A percentile compares a stretch with the other conserved stretches of the same genome.
Conservation (phyloP, 73 alveolate genomes). For the Loxodes magnus region DNA sequence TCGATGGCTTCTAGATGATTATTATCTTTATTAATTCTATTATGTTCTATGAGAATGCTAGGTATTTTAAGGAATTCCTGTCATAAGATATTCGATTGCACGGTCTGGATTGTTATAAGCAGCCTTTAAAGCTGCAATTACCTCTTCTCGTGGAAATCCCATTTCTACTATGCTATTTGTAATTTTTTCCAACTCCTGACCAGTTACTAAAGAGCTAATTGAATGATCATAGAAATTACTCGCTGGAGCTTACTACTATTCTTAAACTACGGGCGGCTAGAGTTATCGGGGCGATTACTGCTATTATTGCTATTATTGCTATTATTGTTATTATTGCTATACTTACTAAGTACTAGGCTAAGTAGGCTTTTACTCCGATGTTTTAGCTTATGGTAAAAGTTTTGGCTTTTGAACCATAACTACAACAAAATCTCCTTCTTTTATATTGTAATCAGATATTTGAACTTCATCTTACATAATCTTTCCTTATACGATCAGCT, state of each 20-base stretch:
- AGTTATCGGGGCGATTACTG: background rate
- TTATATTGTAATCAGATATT: conserved; percentile 27
- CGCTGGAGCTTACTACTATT: too few species aligned
- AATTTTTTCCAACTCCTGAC: conserved; percentile 28
- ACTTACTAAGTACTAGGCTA: too few species aligned
- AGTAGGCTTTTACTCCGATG: background rate
- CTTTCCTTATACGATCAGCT: conserved; percentile 45
- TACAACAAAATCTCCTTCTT: conserved; percentile 48
- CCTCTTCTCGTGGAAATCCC: conserved; percentile 36
- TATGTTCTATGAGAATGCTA: too few species aligned
- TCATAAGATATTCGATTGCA: conserved; percentile 48
- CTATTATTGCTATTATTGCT: too few species aligned
- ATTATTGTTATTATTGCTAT: too few species aligned
- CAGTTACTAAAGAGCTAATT: conserved; percentile 17
- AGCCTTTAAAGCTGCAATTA: conserved; percentile 48
- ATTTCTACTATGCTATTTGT: conserved; percentile 26
- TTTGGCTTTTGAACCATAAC: conserved; percentile 32
- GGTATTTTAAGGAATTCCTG: conserved; percentile 43
- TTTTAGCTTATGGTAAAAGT: conserved; percentile 1
- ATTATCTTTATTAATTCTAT: too few species aligned
- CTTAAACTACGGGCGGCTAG: background rate
- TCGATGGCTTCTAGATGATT: too few species aligned
- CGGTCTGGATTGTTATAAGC: conserved; percentile 58
- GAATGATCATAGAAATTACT: background rate
- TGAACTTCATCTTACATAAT: conserved; percentile 42